Evolutionary conservation across 306 rosid species (phyloP).

Genomic region (Trifolium fragiferum): DNA sequence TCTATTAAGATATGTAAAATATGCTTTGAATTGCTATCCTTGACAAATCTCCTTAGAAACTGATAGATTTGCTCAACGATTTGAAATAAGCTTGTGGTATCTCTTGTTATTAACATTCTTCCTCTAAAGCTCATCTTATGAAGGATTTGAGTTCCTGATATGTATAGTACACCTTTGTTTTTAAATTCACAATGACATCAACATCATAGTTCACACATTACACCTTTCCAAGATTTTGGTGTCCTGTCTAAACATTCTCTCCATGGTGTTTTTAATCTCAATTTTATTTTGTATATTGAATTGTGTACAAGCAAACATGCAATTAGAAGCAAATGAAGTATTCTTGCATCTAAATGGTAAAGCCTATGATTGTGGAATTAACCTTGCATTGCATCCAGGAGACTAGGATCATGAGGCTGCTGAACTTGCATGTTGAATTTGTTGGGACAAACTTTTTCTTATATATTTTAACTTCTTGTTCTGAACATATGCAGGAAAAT

Average conservation of each 20-base stretch:
- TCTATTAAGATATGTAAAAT: conserved; percentile 3
- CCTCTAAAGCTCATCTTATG: conserved; percentile 1
- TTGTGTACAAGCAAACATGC: conserved; percentile 14
- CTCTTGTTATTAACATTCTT: not conserved
- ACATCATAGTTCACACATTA: not conserved
- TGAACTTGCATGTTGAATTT: conserved; percentile 22
- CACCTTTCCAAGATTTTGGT: not conserved
- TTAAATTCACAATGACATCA: conserved; percentile 24
- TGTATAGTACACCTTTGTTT: conserved; percentile 8
- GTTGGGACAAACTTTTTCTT: not conserved
- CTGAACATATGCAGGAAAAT: conserved; percentile 64
- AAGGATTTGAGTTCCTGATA: conserved; percentile 26
- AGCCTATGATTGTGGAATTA: not conserved
- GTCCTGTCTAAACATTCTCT: not conserved
- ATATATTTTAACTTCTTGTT: conserved; percentile 27
- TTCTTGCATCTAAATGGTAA: conserved; percentile 13
- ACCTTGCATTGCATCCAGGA: conserved; percentile 8
- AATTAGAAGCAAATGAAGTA: not conserved
- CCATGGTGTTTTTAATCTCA: not conserved
- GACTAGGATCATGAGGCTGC: conserved; percentile 27
- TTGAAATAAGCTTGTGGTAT: conserved; percentile 18
- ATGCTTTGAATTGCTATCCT: conserved; percentile 28
- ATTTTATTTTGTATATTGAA: conserved; percentile 27
- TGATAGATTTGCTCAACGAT: conserved; percentile 22
- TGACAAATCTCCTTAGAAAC: conserved; percentile 7